Percentiles rank a stretch among this genome's conserved stretches.
phyloP scores from a whole-genome alignment of 2,329 filamentous ascomycete genomes.

The Colletotrichum truncatum region DNA sequence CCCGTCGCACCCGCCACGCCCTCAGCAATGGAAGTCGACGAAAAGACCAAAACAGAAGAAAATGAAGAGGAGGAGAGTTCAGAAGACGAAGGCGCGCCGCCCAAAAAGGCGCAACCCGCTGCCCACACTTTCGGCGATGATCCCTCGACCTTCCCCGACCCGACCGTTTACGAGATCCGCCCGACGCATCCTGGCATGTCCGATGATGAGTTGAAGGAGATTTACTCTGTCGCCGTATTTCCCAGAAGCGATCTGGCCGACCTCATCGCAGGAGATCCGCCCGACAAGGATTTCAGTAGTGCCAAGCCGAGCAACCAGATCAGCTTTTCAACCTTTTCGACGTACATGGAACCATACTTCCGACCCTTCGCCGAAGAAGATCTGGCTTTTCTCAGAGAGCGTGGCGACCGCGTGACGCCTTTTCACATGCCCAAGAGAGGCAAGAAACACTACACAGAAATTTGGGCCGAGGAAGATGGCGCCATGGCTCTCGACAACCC shows the following conservation, averaged over 20 bases:
- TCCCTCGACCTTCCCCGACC: slow-evolving; percentile 89
- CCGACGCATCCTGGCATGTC: slow-evolving; percentile 78
- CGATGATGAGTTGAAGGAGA: slow-evolving; percentile 85
- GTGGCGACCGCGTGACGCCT: slow-evolving; percentile 83
- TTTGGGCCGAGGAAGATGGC: slow-evolving; percentile 95
- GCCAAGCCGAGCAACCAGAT: slow-evolving; percentile 95
- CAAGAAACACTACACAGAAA: slow-evolving; percentile 84
- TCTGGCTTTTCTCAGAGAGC: slow-evolving; percentile 88
- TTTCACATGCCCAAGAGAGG: slow-evolving; percentile 89
- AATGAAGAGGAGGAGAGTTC: slow-evolving; percentile 59
- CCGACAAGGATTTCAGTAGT: slow-evolving; percentile 95
- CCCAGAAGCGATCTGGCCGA: slow-evolving; percentile 83
- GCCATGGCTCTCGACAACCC: slow-evolving; percentile 76
- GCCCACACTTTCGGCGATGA: slow-evolving; percentile 93
- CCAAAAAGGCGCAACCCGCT: slow-evolving; percentile 74
- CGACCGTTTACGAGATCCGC: slow-evolving; percentile 93
- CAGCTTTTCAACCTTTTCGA: slow-evolving; percentile 90
- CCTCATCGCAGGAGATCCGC: slow-evolving; percentile 86
- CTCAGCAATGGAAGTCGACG: slow-evolving; percentile 67
- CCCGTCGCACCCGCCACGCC: slow-evolving; percentile 61
- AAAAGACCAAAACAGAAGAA: slow-evolving; percentile 49
- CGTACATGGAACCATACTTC: slow-evolving; percentile 92
- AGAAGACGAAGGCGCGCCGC: slow-evolving; percentile 68
- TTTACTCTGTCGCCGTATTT: slow-evolving; percentile 88
- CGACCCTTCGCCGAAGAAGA: slow-evolving; percentile 92